A percentile compares a stretch with the other conserved stretches of the same genome.
phyloP scores from a whole-genome alignment of 495 filamentous ascomycete genomes.

The Penicillium egyptiacum region DNA sequence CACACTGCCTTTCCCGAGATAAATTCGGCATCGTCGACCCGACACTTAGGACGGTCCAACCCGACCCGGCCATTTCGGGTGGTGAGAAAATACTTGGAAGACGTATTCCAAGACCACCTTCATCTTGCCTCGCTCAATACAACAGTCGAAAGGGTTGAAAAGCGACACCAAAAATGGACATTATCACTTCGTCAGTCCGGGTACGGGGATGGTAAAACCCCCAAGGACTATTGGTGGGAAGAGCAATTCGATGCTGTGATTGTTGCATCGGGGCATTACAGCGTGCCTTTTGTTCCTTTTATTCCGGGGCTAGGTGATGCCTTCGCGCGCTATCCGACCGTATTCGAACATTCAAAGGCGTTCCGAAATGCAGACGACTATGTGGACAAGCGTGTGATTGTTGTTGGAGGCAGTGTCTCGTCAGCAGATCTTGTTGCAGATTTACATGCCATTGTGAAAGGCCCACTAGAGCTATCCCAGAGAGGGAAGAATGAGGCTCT shows the following conservation, averaged over 20 bases:
- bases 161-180: constrained; percentile 23
- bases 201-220: constrained; percentile 10
- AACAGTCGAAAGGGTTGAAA: constrained; percentile 32
- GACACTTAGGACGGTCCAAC: constrained; percentile 21
- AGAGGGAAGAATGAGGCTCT: constrained; percentile 25
- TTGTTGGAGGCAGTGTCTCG: constrained; percentile 35
- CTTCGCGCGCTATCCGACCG: constrained; percentile 13
- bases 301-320: constrained; percentile 32
- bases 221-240: constrained; percentile 34
- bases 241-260: constrained; percentile 64
- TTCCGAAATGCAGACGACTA: constrained; percentile 30
- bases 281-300: constrained; percentile 62
- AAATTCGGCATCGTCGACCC: constrained; percentile 27
- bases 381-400: constrained; percentile 29
- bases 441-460: constrained; percentile 28
- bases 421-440: constrained; percentile 32
- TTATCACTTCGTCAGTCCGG: constrained; percentile 26
- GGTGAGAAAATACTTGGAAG: constrained; percentile 27
- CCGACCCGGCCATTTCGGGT: constrained; percentile 30
- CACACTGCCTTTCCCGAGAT: constrained; percentile 27
- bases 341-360: constrained; percentile 31
- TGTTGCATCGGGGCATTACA: constrained; percentile 75
- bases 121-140: constrained; percentile 29
- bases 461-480: constrained; percentile 22
- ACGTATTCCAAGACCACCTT: constrained; percentile 25